Conservation (phyloP, 2,329 filamentous ascomycete species). For the Myriangium duriaei region DNA sequence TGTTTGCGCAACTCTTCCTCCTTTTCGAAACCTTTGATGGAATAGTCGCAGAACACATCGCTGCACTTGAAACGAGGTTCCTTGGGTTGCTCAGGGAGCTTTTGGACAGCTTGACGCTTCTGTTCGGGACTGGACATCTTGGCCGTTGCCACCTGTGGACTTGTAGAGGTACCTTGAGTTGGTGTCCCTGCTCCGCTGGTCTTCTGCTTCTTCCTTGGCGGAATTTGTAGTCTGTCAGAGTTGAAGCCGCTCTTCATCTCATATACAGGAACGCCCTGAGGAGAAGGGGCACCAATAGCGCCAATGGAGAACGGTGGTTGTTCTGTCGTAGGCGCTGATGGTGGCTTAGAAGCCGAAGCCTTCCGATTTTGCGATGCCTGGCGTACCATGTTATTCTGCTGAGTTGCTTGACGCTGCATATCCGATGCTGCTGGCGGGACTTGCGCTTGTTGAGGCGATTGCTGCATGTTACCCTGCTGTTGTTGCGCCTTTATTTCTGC, state of each 20-base stretch:
- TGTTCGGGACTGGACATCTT: constrained; percentile 33
- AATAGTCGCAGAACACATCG: constrained; percentile 37
- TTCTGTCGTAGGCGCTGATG: constrained; percentile 37
- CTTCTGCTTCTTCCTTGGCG: constrained; percentile 43
- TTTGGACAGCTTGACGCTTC: constrained; percentile 28
- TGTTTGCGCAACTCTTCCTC: constrained; percentile 44
- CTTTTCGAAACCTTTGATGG: constrained; percentile 42
- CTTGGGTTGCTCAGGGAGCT: constrained; percentile 29
- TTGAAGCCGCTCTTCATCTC: constrained; percentile 41
- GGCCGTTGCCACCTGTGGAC: constrained; percentile 25
- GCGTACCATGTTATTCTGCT: constrained; percentile 8
- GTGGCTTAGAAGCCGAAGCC: constrained; percentile 23
- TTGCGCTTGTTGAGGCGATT: constrained; percentile 10
- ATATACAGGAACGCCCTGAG: constrained; percentile 45
- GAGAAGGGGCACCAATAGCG: constrained; percentile 37
- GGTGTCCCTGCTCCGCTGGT: constrained; percentile 26
- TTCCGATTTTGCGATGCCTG: constrained; percentile 9
- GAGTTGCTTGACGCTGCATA: constrained; percentile 8
- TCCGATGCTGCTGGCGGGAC: constrained; percentile 9
- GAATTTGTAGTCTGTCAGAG: constrained; percentile 45
- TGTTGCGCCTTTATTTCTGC: constrained; percentile 11
- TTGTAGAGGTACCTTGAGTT: constrained; percentile 20
- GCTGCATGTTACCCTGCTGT: constrained; percentile 10
- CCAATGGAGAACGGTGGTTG: constrained; percentile 40
- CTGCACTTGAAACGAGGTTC: constrained; percentile 41